Conservation (phyloP, 805 yeast genomes). For the Saccharomycopsis sp. region DNA sequence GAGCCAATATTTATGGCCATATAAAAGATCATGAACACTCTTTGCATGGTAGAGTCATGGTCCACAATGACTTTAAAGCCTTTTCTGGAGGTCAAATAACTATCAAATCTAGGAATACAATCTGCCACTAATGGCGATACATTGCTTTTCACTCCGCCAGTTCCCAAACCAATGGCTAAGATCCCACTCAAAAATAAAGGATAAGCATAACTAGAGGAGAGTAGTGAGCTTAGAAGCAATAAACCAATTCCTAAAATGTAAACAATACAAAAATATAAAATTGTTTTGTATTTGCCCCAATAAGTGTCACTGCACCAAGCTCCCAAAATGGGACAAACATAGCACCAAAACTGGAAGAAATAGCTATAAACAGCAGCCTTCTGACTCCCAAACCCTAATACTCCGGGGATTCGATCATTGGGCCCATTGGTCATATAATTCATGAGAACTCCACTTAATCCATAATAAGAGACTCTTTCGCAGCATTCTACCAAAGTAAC, state of each 20-base stretch:
- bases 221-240: slow-evolving; percentile 56
- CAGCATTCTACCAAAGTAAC: slow-evolving; percentile 68
- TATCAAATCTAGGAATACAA: slow-evolving; percentile 8
- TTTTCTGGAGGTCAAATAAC: slow-evolving; percentile 22
- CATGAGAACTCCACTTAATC: slow-evolving; percentile 65
- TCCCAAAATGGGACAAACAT: slow-evolving; percentile 68
- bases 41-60: slow-evolving; percentile 61
- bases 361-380: slow-evolving; percentile 66
- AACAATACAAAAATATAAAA: slow-evolving; percentile 45
- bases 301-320: slow-evolving; percentile 68
- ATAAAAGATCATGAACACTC: slow-evolving; percentile 68
- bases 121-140: slow-evolving; percentile 66
- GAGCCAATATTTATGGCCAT: slow-evolving; percentile 70
- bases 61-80: slow-evolving; percentile 66
- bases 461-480: slow-evolving; percentile 75
- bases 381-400: slow-evolving; percentile 46
- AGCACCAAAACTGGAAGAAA: slow-evolving; percentile 76
- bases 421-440: slow-evolving; percentile 62
- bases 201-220: slow-evolving; percentile 45
- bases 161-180: slow-evolving; percentile 59
- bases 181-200: slow-evolving; percentile 54
- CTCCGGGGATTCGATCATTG: slow-evolving; percentile 33
- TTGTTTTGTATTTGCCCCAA: slow-evolving; percentile 64
- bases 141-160: slow-evolving; percentile 75
- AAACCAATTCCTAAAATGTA: slow-evolving; percentile 55